Percentiles rank a stretch among this genome's conserved stretches.
Conservation (phyloP, 257 asterid genomes). For the Plantago major region DNA sequence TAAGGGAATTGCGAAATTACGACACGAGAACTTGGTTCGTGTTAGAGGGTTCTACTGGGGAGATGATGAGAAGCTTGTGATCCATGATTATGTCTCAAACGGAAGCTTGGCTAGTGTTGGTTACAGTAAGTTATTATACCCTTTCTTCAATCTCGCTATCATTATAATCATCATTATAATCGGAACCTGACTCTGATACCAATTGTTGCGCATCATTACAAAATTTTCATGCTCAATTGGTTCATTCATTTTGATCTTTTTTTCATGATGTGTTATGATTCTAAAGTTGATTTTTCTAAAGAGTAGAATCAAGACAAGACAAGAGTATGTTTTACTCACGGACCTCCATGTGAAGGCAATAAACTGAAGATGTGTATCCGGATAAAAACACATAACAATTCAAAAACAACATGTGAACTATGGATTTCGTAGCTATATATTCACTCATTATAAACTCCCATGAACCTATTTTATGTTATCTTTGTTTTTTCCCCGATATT, state of each 20-base stretch:
- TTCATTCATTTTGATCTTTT: background rate
- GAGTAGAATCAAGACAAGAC: background rate
- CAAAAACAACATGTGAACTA: constrained; percentile 60
- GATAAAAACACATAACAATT: constrained; percentile 44
- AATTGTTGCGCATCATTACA: no score
- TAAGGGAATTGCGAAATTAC: constrained; percentile 59
- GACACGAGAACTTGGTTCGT: constrained; percentile 65
- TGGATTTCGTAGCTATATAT: constrained; percentile 1
- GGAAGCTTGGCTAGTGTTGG: constrained; percentile 87
- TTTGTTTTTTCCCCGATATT: background rate
- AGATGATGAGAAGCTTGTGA: constrained; percentile 83
- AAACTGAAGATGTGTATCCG: constrained; percentile 21
- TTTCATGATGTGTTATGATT: no score
- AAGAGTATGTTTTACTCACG: constrained; percentile 20
- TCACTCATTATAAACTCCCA: constrained; percentile 19
- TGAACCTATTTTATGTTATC: constrained; percentile 7
- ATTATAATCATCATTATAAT: no score
- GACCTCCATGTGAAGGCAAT: constrained; percentile 51
- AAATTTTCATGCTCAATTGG: background rate
- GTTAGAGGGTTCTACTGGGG: constrained; percentile 86
- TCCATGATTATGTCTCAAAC: constrained; percentile 70
- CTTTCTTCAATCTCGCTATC: background rate
- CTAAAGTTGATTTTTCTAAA: background rate
- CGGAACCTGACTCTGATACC: no score
- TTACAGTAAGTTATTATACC: constrained; percentile 57